These are phyloP conservation scores for Metschnikowia drakensbergensis DNA, from an alignment of 805 yeast species.

Conservation along the genomic window DNA sequence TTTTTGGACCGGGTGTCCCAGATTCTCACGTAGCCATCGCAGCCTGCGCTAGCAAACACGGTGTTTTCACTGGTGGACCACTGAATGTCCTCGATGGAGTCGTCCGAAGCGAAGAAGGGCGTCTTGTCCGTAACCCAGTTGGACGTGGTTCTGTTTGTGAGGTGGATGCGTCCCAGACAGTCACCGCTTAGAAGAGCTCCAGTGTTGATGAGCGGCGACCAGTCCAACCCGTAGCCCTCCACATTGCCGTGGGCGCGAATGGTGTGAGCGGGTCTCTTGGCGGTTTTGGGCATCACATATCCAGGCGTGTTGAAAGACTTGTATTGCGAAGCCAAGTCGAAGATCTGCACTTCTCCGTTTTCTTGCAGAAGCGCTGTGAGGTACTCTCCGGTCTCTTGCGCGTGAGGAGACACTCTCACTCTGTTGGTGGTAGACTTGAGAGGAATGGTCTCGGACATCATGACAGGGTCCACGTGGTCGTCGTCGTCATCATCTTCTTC, in stretches of 20 bases:
- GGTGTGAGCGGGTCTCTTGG: conserved; percentile 79
- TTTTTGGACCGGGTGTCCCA: conserved; percentile 97
- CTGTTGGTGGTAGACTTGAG: conserved; percentile 84
- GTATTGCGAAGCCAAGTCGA: conserved; percentile 74
- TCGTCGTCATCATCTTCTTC: conserved; percentile 70
- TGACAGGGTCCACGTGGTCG: conserved; percentile 70
- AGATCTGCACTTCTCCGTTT: conserved; percentile 82
- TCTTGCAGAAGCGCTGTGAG: conserved; percentile 87
- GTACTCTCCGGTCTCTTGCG: conserved; percentile 69
- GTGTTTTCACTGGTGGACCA: conserved; percentile 93
- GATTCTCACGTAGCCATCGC: conserved; percentile 86
- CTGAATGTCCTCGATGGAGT: conserved; percentile 93
- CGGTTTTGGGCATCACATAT: conserved; percentile 66
- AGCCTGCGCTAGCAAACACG: conserved; percentile 92
- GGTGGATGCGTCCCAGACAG: conserved; percentile 73
- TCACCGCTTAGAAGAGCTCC: conserved; percentile 90
- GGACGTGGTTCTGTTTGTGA: conserved; percentile 71
- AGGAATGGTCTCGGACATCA: conserved; percentile 80
- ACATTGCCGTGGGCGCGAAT: conserved; percentile 83
- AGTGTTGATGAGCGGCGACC: conserved; percentile 82
- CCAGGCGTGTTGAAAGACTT: conserved; percentile 90
- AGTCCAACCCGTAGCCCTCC: conserved; percentile 97
- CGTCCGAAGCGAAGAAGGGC: conserved; percentile 64
- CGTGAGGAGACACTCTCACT: conserved; percentile 76
- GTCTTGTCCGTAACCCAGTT: conserved; percentile 84